phyloP scores from a whole-genome alignment of 257 asterid genomes.

The Ajuga chamaepitys region DNA sequence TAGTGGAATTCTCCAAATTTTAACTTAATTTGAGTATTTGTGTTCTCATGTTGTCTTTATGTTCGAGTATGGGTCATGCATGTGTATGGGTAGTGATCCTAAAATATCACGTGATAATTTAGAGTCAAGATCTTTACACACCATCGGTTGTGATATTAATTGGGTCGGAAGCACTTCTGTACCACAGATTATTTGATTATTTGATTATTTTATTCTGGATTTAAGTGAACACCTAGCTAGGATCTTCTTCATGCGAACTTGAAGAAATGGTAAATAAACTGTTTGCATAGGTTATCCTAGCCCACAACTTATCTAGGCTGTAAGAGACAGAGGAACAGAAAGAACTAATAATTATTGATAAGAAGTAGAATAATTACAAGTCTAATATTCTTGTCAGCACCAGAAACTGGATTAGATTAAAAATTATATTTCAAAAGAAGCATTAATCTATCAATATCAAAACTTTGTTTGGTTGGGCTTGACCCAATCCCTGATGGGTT shows the following conservation, averaged over 20 bases:
- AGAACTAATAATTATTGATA: neutral
- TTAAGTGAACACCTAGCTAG: slow-evolving; percentile 1
- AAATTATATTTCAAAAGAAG: slow-evolving; percentile 10
- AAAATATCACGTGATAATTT: too few species aligned
- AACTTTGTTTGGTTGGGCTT: too few species aligned
- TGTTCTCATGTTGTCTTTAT: too few species aligned
- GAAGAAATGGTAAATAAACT: neutral
- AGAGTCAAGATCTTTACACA: too few species aligned
- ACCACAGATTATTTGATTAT: too few species aligned
- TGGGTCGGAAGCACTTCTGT: neutral
- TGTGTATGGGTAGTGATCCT: too few species aligned
- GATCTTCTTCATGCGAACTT: slow-evolving; percentile 2
- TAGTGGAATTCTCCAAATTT: too few species aligned
- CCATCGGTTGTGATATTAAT: neutral
- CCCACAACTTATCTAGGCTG: slow-evolving; percentile 8
- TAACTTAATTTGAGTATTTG: too few species aligned
- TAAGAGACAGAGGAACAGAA: neutral
- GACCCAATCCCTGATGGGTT: too few species aligned
- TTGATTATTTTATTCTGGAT: neutral
- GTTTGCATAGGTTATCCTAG: neutral
- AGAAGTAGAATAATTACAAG: neutral
- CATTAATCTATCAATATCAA: neutral
- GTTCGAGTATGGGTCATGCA: too few species aligned
- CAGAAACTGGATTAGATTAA: slow-evolving; percentile 11
- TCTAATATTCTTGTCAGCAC: slow-evolving; percentile 8